Percentiles rank a stretch among this genome's conserved stretches.
phyloP scores from a whole-genome alignment of 768 basidiomycete genomes.

The Rhodocollybia butyracea region DNA sequence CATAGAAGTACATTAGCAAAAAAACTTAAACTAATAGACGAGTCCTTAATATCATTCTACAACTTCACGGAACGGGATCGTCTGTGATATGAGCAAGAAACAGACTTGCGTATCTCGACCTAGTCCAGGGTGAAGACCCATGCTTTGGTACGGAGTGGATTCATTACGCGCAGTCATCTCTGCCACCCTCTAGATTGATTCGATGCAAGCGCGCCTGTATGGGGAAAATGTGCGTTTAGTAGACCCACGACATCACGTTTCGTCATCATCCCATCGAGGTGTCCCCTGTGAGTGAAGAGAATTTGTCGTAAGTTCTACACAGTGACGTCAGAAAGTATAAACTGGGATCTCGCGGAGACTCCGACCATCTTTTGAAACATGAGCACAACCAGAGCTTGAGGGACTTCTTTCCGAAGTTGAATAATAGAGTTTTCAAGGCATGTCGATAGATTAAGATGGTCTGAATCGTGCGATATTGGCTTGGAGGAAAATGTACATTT shows the following conservation, averaged over 20 bases:
- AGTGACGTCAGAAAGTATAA: background rate
- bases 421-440: conserved; percentile 47
- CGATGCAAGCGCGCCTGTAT: conserved; percentile 38
- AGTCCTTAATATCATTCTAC: too few relatives aligned
- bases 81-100: too few relatives aligned
- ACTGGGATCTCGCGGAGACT: background rate
- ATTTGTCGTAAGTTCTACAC: conserved; percentile 64
- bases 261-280: conserved; percentile 62
- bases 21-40: too few relatives aligned
- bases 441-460: conserved; percentile 24
- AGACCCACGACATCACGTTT: conserved; percentile 64
- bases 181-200: background rate
- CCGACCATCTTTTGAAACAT: conserved; percentile 72
- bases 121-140: too few relatives aligned
- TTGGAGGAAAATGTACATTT: conserved; percentile 40
- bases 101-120: too few relatives aligned
- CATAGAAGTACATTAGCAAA: too few relatives aligned
- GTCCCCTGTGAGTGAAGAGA: conserved; percentile 59
- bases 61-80: too few relatives aligned
- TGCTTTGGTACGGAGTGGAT: background rate
- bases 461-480: conserved; percentile 34
- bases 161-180: background rate
- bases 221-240: conserved; percentile 54
- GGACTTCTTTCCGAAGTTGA: conserved; percentile 65
- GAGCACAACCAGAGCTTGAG: conserved; percentile 65